phyloP scores from a whole-genome alignment of 345 rosid genomes.

The Sisymbrium altissimum region DNA sequence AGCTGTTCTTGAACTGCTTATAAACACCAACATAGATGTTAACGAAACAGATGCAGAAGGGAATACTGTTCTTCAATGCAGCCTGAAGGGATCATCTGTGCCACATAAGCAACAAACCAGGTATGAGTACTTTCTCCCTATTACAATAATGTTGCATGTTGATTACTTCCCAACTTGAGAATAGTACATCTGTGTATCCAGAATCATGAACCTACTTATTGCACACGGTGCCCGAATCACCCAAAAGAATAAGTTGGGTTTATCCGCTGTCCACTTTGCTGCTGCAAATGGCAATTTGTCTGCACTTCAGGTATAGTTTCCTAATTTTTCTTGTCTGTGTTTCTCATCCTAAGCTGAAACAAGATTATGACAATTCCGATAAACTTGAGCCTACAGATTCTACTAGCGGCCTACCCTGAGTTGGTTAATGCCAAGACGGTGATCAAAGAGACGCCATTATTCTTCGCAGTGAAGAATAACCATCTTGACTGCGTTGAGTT shows the following conservation, averaged over 20 bases:
- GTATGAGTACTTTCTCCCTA: constrained; percentile 35
- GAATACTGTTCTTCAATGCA: constrained; percentile 73
- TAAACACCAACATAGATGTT: constrained; percentile 52
- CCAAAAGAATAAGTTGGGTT: constrained; percentile 67
- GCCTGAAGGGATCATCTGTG: constrained; percentile 52
- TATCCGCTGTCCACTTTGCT: constrained; percentile 67
- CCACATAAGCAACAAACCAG: constrained; percentile 54
- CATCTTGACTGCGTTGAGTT: constrained; percentile 63
- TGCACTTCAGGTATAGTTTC: constrained; percentile 55
- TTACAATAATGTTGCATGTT: neutral
- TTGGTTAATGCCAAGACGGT: constrained; percentile 50
- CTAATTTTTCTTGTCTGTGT: neutral
- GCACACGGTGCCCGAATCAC: constrained; percentile 53
- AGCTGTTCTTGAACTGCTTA: constrained; percentile 57
- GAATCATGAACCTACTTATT: constrained; percentile 61
- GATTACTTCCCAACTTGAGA: constrained; percentile 3
- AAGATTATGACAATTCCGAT: constrained; percentile 12
- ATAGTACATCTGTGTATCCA: constrained; percentile 29
- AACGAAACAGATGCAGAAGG: constrained; percentile 70
- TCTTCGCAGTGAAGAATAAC: constrained; percentile 78
- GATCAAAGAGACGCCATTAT: constrained; percentile 76
- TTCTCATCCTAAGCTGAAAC: constrained; percentile 4
- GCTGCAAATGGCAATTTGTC: constrained; percentile 71
- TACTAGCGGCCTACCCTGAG: constrained; percentile 50
- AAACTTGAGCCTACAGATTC: constrained; percentile 41